These are phyloP conservation scores for Fusarium penzigii DNA, from an alignment of 2,329 filamentous ascomycete genomes.

Conservation along the genomic window DNA sequence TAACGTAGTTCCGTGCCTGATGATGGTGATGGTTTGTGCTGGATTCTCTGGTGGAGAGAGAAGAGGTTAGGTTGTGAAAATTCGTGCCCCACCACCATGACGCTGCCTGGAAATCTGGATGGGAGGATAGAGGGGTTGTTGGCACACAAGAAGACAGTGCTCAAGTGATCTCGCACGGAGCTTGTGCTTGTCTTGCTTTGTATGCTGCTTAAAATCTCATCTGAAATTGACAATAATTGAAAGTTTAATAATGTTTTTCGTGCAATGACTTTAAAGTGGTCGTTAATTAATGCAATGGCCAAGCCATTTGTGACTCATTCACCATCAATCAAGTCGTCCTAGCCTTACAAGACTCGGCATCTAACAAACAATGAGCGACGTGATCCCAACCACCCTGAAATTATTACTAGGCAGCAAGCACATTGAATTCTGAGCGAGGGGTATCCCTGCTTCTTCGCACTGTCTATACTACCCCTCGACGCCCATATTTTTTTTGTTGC, in stretches of 20 bases:
- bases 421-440: conserved; percentile 10
- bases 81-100: conserved; percentile 44
- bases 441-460: conserved; percentile 12
- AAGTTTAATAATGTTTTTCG: background rate
- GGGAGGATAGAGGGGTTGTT: conserved; percentile 28
- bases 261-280: background rate
- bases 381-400: conserved; percentile 8
- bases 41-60: conserved; percentile 29
- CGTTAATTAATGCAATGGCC: too few relatives aligned
- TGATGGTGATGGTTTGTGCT: conserved; percentile 25
- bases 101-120: conserved; percentile 19
- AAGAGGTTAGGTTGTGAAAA: conserved; percentile 38
- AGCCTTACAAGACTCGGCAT: background rate
- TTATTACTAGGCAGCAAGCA: conserved; percentile 4
- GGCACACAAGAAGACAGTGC: conserved; percentile 9
- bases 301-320: background rate
- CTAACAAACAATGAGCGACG: conserved; percentile 8
- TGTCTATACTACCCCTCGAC: conserved; percentile 24
- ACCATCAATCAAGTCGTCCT: background rate
- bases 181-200: background rate
- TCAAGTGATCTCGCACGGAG: conserved; percentile 1
- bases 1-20: conserved; percentile 23
- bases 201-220: background rate
- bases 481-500: conserved; percentile 1
- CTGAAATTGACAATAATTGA: background rate